phyloP scores from a whole-genome alignment of 2,329 filamentous ascomycete species.

The Sporothrix humicola region DNA sequence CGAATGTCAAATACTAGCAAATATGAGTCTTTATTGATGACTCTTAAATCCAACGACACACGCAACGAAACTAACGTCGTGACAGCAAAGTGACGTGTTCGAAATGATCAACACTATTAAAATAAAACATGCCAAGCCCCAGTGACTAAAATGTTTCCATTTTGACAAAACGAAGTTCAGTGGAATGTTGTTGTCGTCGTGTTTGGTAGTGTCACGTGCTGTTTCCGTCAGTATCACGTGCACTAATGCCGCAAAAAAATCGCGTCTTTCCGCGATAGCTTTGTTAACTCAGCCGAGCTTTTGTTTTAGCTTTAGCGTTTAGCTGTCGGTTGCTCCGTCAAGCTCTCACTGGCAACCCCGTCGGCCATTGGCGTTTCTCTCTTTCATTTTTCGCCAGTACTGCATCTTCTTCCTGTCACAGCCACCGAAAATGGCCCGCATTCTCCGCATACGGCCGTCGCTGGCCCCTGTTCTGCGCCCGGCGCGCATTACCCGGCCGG shows the following conservation, averaged over 20 bases:
- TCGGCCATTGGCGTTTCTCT: conserved; percentile 31
- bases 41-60: background rate
- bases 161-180: background rate
- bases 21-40: background rate
- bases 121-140: too few species aligned
- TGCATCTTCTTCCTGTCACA: background rate
- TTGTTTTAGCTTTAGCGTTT: background rate
- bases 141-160: too few species aligned
- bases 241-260: background rate
- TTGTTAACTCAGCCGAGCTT: conserved; percentile 16
- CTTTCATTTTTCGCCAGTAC: conserved; percentile 16
- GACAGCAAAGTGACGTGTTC: too few species aligned
- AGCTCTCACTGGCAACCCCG: background rate
- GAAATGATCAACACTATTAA: too few species aligned
- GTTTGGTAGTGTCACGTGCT: background rate
- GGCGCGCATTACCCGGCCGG: conserved; percentile 11
- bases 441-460: conserved; percentile 41
- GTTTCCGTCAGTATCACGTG: too few species aligned
- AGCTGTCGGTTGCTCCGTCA: background rate
- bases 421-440: conserved; percentile 43
- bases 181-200: too few species aligned
- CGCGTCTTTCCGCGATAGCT: conserved; percentile 9
- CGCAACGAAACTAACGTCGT: too few species aligned
- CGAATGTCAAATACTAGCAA: background rate
- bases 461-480: conserved; percentile 33